Base-by-base conservation (phyloP, 306 rosid genomes). In the Spatholobus suberectus region DNA sequence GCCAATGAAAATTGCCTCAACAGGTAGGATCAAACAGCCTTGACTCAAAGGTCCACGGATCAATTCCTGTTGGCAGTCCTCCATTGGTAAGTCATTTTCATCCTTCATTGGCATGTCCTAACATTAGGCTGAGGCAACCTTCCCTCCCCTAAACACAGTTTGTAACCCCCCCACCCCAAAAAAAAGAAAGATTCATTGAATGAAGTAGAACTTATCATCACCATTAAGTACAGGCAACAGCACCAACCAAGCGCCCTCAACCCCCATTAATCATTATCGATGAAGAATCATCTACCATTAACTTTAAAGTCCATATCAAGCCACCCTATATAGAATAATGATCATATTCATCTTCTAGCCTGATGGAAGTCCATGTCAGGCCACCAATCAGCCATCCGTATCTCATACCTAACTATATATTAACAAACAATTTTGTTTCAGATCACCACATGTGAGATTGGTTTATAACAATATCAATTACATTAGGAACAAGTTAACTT, bases 271-370 rank as follows among this genome's bases (percentile, higher is more conserved):
- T 43, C 12, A 43, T 65, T 63, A 57, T 54, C 6, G 27, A 58
- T 71, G 57, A 71, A 58, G n/a, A 70, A 44, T 69, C 40, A 69
- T 66, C 84, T 29, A 44, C 46, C 10, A 47, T 49, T 37, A 75
- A 73, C 44, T 35, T 80, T 8, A 54, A 72, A 35, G 20, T 47
- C 29, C 17, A 34, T 49, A 10, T 47, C 54, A 47, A 47, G 18
- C 9, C 7, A 49, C 21, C 9, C 21, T 41, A 23, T 55, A 65
- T 44, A 70, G 18, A 46, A 73, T 32, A 51, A 75, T 44, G 23
- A 59, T 51, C 63, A 83, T 52, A 76, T 37, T 70, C 34, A 47
- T 79, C 77, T 58, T 67, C 81, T 71, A 75, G 58, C 59, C 72
- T 7, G 43, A 61, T 21, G 15, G 15, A 68, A 79, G 82, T 58